Conservation (phyloP, 257 asterid genomes). For the Solanum gracilifrons region DNA sequence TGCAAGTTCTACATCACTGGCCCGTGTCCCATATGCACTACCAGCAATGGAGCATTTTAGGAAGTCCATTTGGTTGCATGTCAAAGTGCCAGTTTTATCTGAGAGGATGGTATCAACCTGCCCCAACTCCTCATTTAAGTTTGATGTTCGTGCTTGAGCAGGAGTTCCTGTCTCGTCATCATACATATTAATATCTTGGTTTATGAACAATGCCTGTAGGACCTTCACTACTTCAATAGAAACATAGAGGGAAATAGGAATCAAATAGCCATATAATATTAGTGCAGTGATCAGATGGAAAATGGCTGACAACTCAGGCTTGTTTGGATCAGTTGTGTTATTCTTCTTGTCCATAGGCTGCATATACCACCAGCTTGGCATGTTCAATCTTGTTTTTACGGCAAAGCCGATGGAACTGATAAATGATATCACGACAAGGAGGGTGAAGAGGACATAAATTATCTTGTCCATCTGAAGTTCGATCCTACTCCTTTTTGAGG, state of each 20-base stretch:
- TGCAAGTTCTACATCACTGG: conserved; percentile 92
- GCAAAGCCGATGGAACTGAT: conserved; percentile 75
- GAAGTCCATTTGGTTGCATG: conserved; percentile 97
- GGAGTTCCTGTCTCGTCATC: conserved; percentile 92
- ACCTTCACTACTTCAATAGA: conserved; percentile 92
- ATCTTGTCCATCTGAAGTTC: conserved; percentile 94
- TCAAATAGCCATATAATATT: conserved; percentile 81
- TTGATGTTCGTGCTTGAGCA: conserved; percentile 91
- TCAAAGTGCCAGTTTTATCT: conserved; percentile 91
- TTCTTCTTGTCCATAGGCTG: conserved; percentile 43
- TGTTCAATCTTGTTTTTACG: conserved; percentile 48
- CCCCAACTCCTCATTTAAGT: conserved; percentile 89
- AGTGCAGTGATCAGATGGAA: conserved; percentile 87
- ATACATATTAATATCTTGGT: conserved; percentile 77
- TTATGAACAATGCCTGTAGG: conserved; percentile 81
- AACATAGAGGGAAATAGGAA: conserved; percentile 91
- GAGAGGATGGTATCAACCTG: conserved; percentile 88
- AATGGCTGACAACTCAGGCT: conserved; percentile 52
- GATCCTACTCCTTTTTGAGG: conserved; percentile 81
- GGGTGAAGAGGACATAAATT: conserved; percentile 71
- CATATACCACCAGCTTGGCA: conserved; percentile 89
- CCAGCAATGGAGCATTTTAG: conserved; percentile 95
- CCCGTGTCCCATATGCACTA: conserved; percentile 53
- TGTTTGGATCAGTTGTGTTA: conserved; percentile 41
- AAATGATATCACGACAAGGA: conserved; percentile 61